These are phyloP conservation scores for Phyllostachys edulis DNA, from an alignment of 176 grass and related monocot genomes.

Conservation along the genomic window DNA sequence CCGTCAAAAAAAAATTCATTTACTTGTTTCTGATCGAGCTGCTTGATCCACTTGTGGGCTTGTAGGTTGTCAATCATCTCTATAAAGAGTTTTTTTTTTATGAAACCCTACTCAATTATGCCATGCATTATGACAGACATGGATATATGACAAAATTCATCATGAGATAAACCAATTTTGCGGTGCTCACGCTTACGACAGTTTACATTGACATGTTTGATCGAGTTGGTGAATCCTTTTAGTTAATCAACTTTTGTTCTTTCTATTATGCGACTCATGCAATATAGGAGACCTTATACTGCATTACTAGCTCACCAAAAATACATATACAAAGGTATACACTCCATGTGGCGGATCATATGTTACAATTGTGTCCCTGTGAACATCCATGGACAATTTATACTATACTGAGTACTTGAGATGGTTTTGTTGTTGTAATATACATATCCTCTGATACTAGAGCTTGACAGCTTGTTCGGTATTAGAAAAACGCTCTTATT, in stretches of 20 bases:
- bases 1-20: neutral
- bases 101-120: slow-evolving; percentile 93
- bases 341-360: slow-evolving; percentile 25
- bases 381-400: slow-evolving; percentile 3
- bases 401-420: neutral
- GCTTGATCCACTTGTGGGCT: neutral
- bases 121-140: slow-evolving; percentile 90
- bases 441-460: slow-evolving; percentile 11
- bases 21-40: slow-evolving; percentile 19
- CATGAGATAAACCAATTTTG: slow-evolving; percentile 99
- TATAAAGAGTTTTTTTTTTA: slow-evolving; percentile 83
- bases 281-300: slow-evolving; percentile 24
- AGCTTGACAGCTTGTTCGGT: neutral
- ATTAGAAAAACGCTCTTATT: neutral
- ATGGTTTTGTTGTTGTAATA: neutral
- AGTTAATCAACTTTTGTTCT: neutral
- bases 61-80: slow-evolving; percentile 93
- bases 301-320: too few relatives aligned
- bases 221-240: slow-evolving; percentile 60
- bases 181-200: slow-evolving; percentile 91
- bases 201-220: slow-evolving; percentile 99
- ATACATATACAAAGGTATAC: slow-evolving; percentile 90
- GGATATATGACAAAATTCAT: slow-evolving; percentile 99
- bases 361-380: neutral
- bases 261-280: neutral